Percentiles rank a stretch among this genome's conserved stretches.
Evolutionary conservation across 2,329 filamentous ascomycete genomes (phyloP).

Genomic region (Scytalidium sp.): DNA sequence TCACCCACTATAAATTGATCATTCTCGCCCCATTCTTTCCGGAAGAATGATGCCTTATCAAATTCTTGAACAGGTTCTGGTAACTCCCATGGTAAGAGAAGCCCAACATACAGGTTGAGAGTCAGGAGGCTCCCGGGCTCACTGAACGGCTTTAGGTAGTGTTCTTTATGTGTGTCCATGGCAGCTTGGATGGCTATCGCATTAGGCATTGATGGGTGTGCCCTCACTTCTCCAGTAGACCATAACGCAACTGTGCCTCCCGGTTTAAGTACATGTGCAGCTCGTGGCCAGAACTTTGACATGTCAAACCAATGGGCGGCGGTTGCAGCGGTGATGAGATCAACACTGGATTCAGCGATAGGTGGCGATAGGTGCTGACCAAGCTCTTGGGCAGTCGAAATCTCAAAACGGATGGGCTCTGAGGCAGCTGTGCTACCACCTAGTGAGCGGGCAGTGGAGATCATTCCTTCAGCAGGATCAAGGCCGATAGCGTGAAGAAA

Average conservation of each 20-base stretch:
- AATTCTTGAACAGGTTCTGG: background rate
- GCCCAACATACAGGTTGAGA: conserved; percentile 30
- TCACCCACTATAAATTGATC: conserved; percentile 27
- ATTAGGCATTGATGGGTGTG: conserved; percentile 30
- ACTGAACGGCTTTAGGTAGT: conserved; percentile 31
- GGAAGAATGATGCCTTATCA: background rate
- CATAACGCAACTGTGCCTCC: conserved; percentile 43
- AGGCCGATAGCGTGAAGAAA: conserved; percentile 12
- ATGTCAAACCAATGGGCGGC: conserved; percentile 46
- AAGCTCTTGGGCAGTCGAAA: background rate
- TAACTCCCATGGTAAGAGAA: background rate
- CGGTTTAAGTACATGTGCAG: conserved; percentile 37
- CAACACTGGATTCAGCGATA: conserved; percentile 1
- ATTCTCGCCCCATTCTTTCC: conserved; percentile 10
- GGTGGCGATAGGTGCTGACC: background rate
- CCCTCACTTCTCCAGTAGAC: conserved; percentile 19
- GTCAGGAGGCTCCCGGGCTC: conserved; percentile 31
- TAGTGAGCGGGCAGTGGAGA: conserved; percentile 6
- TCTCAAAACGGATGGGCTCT: background rate
- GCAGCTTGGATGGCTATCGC: conserved; percentile 29
- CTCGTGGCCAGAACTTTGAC: conserved; percentile 36
- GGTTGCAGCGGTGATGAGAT: conserved; percentile 13
- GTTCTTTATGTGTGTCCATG: conserved; percentile 30
- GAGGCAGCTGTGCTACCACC: background rate
- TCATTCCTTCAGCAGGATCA: conserved; percentile 15